Percentiles rank a stretch among this genome's conserved stretches.
phyloP scores from a whole-genome alignment of 305 asterid species.

The Fraxinus greggii region DNA sequence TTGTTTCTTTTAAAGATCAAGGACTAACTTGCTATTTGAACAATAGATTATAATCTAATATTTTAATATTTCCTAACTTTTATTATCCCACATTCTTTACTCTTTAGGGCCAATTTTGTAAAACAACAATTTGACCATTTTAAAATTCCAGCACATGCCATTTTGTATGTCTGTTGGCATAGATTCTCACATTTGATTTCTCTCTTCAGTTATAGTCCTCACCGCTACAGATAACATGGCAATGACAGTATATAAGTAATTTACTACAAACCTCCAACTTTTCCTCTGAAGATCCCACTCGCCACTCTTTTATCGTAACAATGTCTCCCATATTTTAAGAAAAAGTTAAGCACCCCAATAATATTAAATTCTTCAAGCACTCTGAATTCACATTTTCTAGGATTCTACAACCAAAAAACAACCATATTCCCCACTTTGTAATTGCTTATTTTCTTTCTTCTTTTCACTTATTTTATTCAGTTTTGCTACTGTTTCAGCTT shows the following conservation, averaged over 20 bases:
- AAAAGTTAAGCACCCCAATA: background rate
- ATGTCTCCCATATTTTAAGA: background rate
- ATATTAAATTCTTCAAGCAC: background rate
- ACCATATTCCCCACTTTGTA: background rate
- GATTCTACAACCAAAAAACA: background rate
- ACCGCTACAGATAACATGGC: background rate
- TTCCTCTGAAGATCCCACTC: background rate
- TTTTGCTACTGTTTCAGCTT: background rate
- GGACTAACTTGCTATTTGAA: background rate
- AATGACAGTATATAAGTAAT: background rate
- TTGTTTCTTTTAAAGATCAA: background rate
- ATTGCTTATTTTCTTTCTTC: background rate
- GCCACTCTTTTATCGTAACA: background rate
- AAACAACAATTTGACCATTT: background rate
- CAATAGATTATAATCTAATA: background rate
- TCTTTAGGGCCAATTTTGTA: background rate
- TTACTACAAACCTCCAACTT: background rate
- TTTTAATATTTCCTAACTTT: background rate
- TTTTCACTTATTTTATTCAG: background rate
- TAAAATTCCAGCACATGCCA: background rate
- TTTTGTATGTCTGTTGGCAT: background rate
- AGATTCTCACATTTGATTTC: conserved; percentile 17
- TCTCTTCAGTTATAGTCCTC: background rate
- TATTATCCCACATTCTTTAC: background rate
- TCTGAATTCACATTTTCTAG: background rate